phyloP scores from a whole-genome alignment of 2,329 filamentous ascomycete species.

The Aspergillus pseudonomiae region DNA sequence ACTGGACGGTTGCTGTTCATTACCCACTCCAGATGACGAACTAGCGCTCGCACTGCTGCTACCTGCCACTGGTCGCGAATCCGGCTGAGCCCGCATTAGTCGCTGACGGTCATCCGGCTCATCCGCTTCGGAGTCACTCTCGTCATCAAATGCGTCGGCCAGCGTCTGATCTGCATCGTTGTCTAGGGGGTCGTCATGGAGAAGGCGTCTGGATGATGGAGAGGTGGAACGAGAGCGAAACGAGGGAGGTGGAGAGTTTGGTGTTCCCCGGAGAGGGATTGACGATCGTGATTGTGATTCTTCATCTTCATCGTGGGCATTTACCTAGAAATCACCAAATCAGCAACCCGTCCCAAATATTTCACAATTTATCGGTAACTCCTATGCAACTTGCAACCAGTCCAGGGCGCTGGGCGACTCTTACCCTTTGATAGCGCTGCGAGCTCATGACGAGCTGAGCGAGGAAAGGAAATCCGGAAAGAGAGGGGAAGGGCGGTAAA shows the following conservation, averaged over 20 bases:
- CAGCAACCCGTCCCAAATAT: neutral
- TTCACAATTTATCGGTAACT: neutral
- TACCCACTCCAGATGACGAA: conserved; percentile 31
- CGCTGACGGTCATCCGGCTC: conserved; percentile 82
- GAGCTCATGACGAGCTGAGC: conserved; percentile 52
- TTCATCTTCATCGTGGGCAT: conserved; percentile 49
- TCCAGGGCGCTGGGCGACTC: conserved; percentile 20
- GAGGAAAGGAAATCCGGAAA: conserved; percentile 23
- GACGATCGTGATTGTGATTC: conserved; percentile 35
- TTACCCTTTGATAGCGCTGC: conserved; percentile 53
- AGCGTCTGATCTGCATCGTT: conserved; percentile 75
- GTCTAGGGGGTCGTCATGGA: conserved; percentile 54
- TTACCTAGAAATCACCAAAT: conserved; percentile 38
- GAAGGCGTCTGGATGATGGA: conserved; percentile 56
- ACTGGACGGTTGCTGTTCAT: conserved; percentile 21
- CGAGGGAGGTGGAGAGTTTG: conserved; percentile 65
- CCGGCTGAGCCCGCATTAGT: conserved; percentile 70
- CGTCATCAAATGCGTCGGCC: conserved; percentile 88
- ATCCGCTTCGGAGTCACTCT: conserved; percentile 70
- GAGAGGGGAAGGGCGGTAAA: conserved; percentile 22
- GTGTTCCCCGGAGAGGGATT: conserved; percentile 33
- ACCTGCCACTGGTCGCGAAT: conserved; percentile 33
- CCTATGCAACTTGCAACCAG: neutral
- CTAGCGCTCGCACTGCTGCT: conserved; percentile 26
- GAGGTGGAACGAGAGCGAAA: conserved; percentile 86